Evolutionary conservation across 306 rosid genomes (phyloP).

Genomic region (Myrica gale): DNA sequence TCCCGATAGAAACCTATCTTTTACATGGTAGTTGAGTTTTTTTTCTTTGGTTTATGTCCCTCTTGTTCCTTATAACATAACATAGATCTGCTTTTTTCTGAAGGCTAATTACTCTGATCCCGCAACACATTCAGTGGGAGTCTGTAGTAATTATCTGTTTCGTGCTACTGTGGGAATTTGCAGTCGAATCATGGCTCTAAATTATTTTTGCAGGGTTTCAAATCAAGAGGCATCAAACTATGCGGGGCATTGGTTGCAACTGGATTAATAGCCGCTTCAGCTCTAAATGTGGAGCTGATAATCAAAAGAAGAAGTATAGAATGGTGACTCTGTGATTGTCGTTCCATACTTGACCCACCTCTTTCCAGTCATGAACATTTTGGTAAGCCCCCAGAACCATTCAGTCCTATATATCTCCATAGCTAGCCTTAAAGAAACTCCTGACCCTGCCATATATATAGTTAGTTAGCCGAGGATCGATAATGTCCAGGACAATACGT

Average conservation of each 20-base stretch:
- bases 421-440: no score
- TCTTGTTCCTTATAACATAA: neutral
- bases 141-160: neutral
- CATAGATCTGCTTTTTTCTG: no score
- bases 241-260: conserved; percentile 77
- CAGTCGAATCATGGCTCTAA: no score
- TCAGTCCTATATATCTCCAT: no score
- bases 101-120: no score
- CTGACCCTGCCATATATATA: no score
- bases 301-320: conserved; percentile 69
- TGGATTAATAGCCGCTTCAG: conserved; percentile 64
- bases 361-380: conserved; percentile 50
- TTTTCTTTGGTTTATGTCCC: neutral
- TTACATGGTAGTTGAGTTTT: neutral
- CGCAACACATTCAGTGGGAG: no score
- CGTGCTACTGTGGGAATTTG: no score
- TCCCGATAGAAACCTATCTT: neutral
- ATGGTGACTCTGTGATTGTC: conserved; percentile 94
- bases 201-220: conserved; percentile 77
- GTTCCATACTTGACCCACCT: conserved; percentile 72
- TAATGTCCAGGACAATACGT: no score
- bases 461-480: no score
- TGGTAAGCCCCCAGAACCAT: no score
- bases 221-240: conserved; percentile 70
- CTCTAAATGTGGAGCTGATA: conserved; percentile 48